Base-by-base conservation (phyloP, 805 yeast genomes). In the Candida peoriensis region DNA sequence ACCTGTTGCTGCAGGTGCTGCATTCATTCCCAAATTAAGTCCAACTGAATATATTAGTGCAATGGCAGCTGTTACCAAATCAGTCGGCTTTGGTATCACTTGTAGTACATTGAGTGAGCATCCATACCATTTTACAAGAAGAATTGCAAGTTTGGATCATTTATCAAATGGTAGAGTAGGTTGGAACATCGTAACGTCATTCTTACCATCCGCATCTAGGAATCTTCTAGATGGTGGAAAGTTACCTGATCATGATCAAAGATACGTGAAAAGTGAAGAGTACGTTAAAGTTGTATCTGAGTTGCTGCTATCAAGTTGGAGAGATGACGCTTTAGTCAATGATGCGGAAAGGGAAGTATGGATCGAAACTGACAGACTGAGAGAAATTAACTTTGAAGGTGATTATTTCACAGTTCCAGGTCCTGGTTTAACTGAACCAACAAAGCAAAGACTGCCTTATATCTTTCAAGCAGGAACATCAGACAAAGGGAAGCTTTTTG, bases 111-210 rank as follows among this genome's bases (percentile, higher is more conserved):
- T 68, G 21, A 62, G 64, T 34, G 72, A 67, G 34, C 61, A 58
- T 19, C 72, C 72, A 1, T 67, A 62, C 37, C 67, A 58, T 42
- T 56, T 67, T 30, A 64, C 69, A 11, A 52, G 71, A 45, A 52
- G 70, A 32, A 42, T 65, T 34, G 67, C 70, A 11, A 65, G 72
- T 2, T 48, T 67, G 30, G 72, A 67, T 41, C 68, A 65, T 34
- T 56, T 68, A 34, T 59, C 70, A 8, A 55, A 55, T 15, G 73
- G 72, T 9, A 57, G 73, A 41, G 47, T 68, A 33, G 73, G 72
- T 17, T 67, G 72, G 72, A 67, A 67, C 43, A 57, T 67, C 18
- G 72, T 67, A 21, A 60, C 69, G 5, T 61, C 70, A 2, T 56
- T 60, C 23, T 46, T 66, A 30, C 68, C 66, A 33, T 56, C 64